A percentile compares a stretch with the other conserved stretches of the same genome.
Conservation (phyloP, 2,329 filamentous ascomycete genomes). For the Nannizzia gypsea region DNA sequence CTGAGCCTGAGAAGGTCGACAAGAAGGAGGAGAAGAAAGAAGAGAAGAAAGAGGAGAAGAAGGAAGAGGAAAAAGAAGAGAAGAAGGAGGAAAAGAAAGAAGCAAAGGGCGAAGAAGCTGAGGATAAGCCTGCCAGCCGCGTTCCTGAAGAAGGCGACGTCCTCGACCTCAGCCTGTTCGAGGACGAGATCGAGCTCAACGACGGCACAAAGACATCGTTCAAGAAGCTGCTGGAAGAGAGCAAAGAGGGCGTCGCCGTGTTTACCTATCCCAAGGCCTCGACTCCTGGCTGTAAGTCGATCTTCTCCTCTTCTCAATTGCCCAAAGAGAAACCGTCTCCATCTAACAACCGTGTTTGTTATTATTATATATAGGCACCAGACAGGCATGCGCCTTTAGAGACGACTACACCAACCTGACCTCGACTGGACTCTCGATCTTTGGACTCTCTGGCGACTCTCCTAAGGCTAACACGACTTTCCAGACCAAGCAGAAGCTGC, state of each 20-base stretch:
- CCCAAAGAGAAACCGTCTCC: background rate
- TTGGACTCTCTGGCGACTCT: constrained; percentile 76
- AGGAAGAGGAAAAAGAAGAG: background rate
- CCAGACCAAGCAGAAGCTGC: constrained; percentile 79
- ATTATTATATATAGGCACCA: constrained; percentile 56
- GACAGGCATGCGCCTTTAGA: constrained; percentile 84
- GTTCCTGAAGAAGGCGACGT: constrained; percentile 32
- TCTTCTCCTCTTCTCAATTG: constrained; percentile 1
- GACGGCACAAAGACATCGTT: constrained; percentile 71
- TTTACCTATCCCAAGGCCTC: constrained; percentile 95
- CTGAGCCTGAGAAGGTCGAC: background rate
- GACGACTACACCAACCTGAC: constrained; percentile 69
- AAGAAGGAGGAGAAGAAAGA: background rate
- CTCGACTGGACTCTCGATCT: constrained; percentile 69
- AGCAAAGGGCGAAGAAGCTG: background rate
- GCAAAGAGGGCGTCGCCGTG: constrained; percentile 73
- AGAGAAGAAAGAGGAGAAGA: constrained; percentile 1
- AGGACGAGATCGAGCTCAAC: constrained; percentile 67
- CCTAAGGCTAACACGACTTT: constrained; percentile 89
- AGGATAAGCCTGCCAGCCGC: background rate
- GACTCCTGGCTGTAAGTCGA: constrained; percentile 74
- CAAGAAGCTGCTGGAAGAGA: constrained; percentile 67
- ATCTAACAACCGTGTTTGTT: background rate
- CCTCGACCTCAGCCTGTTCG: constrained; percentile 45
- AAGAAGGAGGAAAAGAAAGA: constrained; percentile 14